Evolutionary conservation across 2,329 filamentous ascomycete species (phyloP).

Genomic region (Chaetomium globosum): DNA sequence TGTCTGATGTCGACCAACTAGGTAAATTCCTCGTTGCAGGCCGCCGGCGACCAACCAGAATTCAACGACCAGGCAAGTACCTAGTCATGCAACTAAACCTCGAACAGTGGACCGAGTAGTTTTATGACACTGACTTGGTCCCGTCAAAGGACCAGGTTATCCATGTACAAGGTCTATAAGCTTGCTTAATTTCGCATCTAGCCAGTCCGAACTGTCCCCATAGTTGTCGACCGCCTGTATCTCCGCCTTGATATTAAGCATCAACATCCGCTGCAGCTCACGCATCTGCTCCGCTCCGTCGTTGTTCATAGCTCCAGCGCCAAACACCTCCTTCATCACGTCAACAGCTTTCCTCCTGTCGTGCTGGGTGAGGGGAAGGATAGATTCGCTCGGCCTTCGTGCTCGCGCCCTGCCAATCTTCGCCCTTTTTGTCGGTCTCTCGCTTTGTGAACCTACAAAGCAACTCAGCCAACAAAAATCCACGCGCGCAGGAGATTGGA

Average conservation of each 20-base stretch:
- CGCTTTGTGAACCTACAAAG: slow-evolving; percentile 15
- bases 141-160: neutral
- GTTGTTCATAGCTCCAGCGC: slow-evolving; percentile 32
- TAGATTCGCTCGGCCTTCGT: slow-evolving; percentile 22
- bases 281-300: slow-evolving; percentile 48
- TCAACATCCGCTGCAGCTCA: slow-evolving; percentile 73
- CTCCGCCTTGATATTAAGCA: slow-evolving; percentile 74
- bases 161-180: neutral
- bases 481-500: neutral
- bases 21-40: no score
- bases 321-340: slow-evolving; percentile 52
- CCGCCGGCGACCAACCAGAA: no score
- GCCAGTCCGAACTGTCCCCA: slow-evolving; percentile 55
- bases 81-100: no score
- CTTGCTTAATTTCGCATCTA: slow-evolving; percentile 43
- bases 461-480: neutral
- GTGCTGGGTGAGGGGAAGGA: slow-evolving; percentile 49
- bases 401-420: slow-evolving; percentile 1
- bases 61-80: no score
- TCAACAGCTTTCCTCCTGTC: slow-evolving; percentile 62
- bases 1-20: no score
- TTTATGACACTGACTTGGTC: no score
- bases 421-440: slow-evolving; percentile 27
- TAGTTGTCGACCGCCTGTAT: slow-evolving; percentile 69
- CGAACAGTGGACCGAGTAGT: no score